Evolutionary conservation across 805 yeast genomes (phyloP).

Genomic region (Hanseniaspora meyeri): DNA sequence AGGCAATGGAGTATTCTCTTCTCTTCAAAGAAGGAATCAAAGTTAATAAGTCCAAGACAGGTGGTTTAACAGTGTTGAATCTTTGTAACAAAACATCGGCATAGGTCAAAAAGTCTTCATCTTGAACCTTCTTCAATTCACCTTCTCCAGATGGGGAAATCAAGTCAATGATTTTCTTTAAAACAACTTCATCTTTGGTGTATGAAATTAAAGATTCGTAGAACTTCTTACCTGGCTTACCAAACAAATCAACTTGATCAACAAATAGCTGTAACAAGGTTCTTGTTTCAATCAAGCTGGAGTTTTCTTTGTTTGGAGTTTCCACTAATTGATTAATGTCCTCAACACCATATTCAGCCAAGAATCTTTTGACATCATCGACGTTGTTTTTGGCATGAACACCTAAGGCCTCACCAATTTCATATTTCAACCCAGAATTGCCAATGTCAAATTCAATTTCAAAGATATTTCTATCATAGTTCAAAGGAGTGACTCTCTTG

Average conservation of each 20-base stretch:
- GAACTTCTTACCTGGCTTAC: conserved; percentile 91
- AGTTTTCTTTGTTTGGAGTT: conserved; percentile 56
- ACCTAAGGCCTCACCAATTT: conserved; percentile 94
- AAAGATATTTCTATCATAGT: conserved; percentile 89
- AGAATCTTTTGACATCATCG: conserved; percentile 53
- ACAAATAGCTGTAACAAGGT: conserved; percentile 70
- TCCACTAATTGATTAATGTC: conserved; percentile 51
- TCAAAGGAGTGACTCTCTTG: conserved; percentile 78
- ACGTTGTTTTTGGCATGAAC: conserved; percentile 78
- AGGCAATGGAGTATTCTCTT: conserved; percentile 95
- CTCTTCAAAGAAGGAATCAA: conserved; percentile 81
- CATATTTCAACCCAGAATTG: conserved; percentile 83
- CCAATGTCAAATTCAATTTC: conserved; percentile 87
- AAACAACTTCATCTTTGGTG: conserved; percentile 60
- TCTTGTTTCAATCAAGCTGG: conserved; percentile 49
- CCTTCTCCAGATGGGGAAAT: conserved; percentile 73
- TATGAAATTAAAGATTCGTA: conserved; percentile 67
- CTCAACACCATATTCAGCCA: conserved; percentile 57
- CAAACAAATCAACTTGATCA: conserved; percentile 77
- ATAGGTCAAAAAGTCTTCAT: conserved; percentile 67
- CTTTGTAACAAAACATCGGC: conserved; percentile 61
- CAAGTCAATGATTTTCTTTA: conserved; percentile 46
- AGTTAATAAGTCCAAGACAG: conserved; percentile 52
- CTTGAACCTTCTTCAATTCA: conserved; percentile 72
- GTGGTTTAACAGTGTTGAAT: conserved; percentile 73